phyloP scores from a whole-genome alignment of 179 eudicot species.

The Vitellaria paradoxa region DNA sequence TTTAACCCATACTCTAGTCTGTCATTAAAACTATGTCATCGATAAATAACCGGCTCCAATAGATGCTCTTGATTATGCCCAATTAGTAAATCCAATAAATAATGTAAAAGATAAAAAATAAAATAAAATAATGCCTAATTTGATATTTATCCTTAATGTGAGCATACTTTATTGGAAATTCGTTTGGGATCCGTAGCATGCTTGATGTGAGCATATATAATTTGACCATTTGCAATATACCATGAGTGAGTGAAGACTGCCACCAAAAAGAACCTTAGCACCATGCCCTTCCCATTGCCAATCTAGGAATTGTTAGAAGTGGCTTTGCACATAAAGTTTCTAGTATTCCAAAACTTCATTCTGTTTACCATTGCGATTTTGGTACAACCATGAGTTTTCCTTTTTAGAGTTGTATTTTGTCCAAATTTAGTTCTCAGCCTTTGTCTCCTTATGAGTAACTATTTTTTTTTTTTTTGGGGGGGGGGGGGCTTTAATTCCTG shows the following conservation, averaged over 20 bases:
- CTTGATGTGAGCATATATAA: too few relatives aligned
- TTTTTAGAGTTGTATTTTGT: not conserved
- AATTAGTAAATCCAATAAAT: not conserved
- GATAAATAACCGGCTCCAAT: not conserved
- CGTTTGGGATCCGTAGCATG: too few relatives aligned
- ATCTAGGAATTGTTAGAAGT: not conserved
- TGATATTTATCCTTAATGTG: not conserved
- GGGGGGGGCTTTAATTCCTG: not conserved
- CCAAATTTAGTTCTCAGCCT: not conserved
- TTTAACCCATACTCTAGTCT: not conserved
- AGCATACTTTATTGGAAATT: not conserved
- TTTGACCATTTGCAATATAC: not conserved
- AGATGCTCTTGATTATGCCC: not conserved
- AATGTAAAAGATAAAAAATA: not conserved
- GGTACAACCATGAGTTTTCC: not conserved
- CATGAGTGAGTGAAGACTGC: not conserved
- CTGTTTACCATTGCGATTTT: not conserved
- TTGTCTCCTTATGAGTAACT: not conserved
- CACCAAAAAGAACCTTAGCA: not conserved
- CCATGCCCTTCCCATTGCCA: not conserved
- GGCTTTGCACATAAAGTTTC: not conserved
- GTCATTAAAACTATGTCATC: not conserved
- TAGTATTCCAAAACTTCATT: not conserved
- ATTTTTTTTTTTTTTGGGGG: not conserved
- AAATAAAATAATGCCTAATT: not conserved